These are phyloP conservation scores for Phytophthora kernoviae DNA, from an alignment of 352 stramenopile species.

Conservation along the genomic window DNA sequence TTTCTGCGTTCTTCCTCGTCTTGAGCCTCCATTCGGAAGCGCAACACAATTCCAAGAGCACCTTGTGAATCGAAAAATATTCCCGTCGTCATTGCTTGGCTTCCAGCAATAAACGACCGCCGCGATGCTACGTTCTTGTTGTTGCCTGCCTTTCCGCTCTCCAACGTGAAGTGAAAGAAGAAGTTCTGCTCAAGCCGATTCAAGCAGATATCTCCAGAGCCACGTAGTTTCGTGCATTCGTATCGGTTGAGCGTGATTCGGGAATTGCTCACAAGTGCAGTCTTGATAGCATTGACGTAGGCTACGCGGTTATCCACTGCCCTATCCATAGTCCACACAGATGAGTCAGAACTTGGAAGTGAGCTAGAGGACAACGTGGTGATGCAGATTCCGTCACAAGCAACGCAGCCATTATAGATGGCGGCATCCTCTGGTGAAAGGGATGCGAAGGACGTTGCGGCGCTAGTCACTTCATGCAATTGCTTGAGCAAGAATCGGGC, in stretches of 20 bases:
- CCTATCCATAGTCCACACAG: constrained; percentile 31
- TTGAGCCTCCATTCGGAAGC: constrained; percentile 14
- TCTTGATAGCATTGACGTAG: constrained; percentile 57
- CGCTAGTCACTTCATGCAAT: constrained; percentile 39
- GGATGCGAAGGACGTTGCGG: constrained; percentile 6
- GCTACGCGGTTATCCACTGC: constrained; percentile 32
- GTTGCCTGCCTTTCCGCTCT: not conserved
- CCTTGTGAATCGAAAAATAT: constrained; percentile 34
- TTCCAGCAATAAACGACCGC: constrained; percentile 37
- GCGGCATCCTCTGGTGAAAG: constrained; percentile 14
- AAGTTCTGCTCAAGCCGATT: constrained; percentile 28
- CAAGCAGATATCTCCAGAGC: constrained; percentile 6
- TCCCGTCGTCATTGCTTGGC: constrained; percentile 21
- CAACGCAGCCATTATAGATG: constrained; percentile 14
- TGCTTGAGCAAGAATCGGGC: constrained; percentile 49
- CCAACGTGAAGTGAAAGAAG: constrained; percentile 51
- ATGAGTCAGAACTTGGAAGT: not conserved
- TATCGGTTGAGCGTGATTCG: constrained; percentile 36
- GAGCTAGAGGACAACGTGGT: constrained; percentile 1
- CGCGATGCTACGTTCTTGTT: constrained; percentile 8
- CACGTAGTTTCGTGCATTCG: constrained; percentile 3
- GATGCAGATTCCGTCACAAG: constrained; percentile 24
- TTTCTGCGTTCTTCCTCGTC: constrained; percentile 8
- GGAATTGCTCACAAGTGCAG: constrained; percentile 39
- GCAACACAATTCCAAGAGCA: constrained; percentile 27